Conservation (phyloP, 176 grass and related monocot genomes). For the Thalia dealbata region DNA sequence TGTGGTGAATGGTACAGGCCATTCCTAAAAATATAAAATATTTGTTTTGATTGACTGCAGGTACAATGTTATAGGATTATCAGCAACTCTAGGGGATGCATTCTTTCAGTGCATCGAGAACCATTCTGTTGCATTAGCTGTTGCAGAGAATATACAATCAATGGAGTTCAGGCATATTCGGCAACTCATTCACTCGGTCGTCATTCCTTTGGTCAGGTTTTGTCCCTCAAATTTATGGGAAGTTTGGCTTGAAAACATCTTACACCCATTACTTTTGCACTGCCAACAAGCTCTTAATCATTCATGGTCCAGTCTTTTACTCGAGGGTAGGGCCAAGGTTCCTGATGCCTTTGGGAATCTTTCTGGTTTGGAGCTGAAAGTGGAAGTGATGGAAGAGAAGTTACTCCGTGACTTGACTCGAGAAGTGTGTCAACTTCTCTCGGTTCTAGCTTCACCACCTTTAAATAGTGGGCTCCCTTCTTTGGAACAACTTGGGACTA, state of each 20-base stretch:
- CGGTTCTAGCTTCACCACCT: conserved; percentile 49
- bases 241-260: conserved; percentile 47
- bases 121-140: conserved; percentile 52
- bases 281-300: conserved; percentile 83
- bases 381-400: conserved; percentile 97
- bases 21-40: neutral
- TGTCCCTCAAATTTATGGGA: conserved; percentile 64
- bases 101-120: conserved; percentile 58
- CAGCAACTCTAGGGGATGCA: conserved; percentile 71
- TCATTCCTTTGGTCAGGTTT: conserved; percentile 78
- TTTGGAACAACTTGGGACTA: conserved; percentile 79
- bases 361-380: conserved; percentile 84
- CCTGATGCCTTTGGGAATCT: conserved; percentile 86
- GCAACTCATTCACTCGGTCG: conserved; percentile 78
- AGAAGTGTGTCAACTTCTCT: conserved; percentile 77
- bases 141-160: conserved; percentile 73
- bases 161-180: conserved; percentile 97
- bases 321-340: conserved; percentile 65
- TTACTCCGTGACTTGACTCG: conserved; percentile 91
- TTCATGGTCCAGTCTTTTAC: conserved; percentile 83
- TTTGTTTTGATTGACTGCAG: conserved; percentile 39
- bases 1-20: neutral
- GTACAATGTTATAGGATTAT: conserved; percentile 86
- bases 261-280: conserved; percentile 72
- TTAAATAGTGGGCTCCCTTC: conserved; percentile 79